A percentile compares a stretch with the other conserved stretches of the same genome.
These are phyloP conservation scores for Coemansia sp. DNA, from an alignment of 192 early-diverging fungal genomes.

Conservation along the genomic window DNA sequence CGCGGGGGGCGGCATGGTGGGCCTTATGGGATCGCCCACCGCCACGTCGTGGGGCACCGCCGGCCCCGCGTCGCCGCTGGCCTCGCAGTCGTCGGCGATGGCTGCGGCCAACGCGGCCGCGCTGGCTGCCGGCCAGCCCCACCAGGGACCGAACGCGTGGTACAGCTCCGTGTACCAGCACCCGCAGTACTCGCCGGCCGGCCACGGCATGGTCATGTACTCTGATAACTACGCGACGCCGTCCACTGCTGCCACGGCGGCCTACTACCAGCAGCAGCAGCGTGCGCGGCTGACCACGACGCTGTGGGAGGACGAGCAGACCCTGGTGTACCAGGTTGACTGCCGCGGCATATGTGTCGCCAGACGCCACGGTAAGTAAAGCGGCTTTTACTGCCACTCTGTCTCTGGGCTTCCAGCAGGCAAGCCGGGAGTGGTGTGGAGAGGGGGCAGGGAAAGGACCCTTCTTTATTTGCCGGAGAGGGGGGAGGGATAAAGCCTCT, in stretches of 20 bases:
- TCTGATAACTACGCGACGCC: slow-evolving; percentile 41
- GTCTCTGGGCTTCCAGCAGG: not conserved
- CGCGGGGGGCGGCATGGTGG: slow-evolving; percentile 31
- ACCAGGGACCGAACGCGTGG: slow-evolving; percentile 36
- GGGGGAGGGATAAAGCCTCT: too few species aligned
- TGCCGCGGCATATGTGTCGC: slow-evolving; percentile 74
- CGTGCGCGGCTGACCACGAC: slow-evolving; percentile 57
- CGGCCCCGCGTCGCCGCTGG: slow-evolving; percentile 32
- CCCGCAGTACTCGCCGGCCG: slow-evolving; percentile 40
- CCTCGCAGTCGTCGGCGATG: slow-evolving; percentile 24
- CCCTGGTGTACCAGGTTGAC: slow-evolving; percentile 75
- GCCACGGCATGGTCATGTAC: slow-evolving; percentile 48
- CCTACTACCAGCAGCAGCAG: slow-evolving; percentile 45
- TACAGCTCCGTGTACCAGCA: slow-evolving; percentile 44
- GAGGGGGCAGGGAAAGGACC: too few species aligned
- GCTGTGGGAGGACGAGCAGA: slow-evolving; percentile 80
- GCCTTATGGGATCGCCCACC: slow-evolving; percentile 35
- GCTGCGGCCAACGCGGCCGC: slow-evolving; percentile 34
- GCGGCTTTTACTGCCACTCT: not conserved
- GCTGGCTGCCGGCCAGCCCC: slow-evolving; percentile 32
- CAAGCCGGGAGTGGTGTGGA: too few species aligned
- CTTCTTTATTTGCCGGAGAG: too few species aligned
- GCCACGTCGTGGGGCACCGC: slow-evolving; percentile 42
- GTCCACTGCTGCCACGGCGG: slow-evolving; percentile 43
- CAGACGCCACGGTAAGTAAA: slow-evolving; percentile 56